Evolutionary conservation across 179 eudicot genomes (phyloP), one percentile per base, ranked within the genome.

Genomic region (Drosera spatulata): DNA sequence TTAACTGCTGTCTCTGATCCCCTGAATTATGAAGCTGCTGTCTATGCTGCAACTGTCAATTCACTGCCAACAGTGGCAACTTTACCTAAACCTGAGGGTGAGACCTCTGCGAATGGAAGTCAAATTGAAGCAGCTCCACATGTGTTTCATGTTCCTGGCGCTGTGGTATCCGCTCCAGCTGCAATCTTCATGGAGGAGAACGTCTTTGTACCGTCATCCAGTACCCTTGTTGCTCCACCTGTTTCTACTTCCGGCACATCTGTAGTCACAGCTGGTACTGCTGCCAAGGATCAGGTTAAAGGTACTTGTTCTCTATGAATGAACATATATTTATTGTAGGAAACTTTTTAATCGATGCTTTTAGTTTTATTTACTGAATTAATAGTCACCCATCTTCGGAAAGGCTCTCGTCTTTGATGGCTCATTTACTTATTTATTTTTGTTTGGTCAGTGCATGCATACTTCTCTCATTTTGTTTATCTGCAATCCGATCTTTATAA

Each of bases 251-350:
- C 85, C 42, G 14, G 53, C 63, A 53, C 70, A 56, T 56, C 71
- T 22, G 64, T 46, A 48, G 71, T 65, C 62, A 48, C 70, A 56
- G 79, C 62, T 33, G 58, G 70, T 39, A 57, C 65, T 40, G 64
- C 57, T 52, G 41, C 74, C 46, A 78, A 84, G 71, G 74, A 61
- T 71, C 95, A 75, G 66, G 38, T 86, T 50, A 91, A 87, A 80
- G 97, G 97, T 91, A 70, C 6, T 2, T 47, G 13, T 55, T 69
- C 14, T 7, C 50, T n/a, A 57, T 58, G n/a, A 59, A 6, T 12
- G 55, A 52, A 6, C 10, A 6, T 55, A 39, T 55, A 55, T 9
- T 15, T 4, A 39, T 6, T 10, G 11, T 53, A 3, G 14, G 15
- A 15, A 10, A 7, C 50, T 46, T 46, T 46, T 11, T 46, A 6